phyloP scores from a whole-genome alignment of 2,329 filamentous ascomycete species.

The Arthrinium puccinioides region DNA sequence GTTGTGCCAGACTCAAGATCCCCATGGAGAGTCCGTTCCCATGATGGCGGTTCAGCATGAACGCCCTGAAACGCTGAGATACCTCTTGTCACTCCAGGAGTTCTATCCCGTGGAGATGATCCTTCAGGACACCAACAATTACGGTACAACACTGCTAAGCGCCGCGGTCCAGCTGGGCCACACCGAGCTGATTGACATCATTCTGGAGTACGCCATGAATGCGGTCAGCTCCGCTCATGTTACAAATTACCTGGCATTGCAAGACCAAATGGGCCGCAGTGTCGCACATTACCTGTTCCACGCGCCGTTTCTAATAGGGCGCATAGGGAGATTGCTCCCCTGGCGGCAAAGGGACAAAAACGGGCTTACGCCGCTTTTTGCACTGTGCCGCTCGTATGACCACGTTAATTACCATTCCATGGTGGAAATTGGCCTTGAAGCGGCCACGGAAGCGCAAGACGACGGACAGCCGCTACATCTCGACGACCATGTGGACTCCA shows the following conservation, averaged over 20 bases:
- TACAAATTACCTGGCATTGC: slow-evolving; percentile 60
- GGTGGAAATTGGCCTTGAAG: slow-evolving; percentile 73
- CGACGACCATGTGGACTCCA: slow-evolving; percentile 86
- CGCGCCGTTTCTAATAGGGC: slow-evolving; percentile 69
- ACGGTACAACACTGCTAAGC: slow-evolving; percentile 82
- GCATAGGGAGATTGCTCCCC: slow-evolving; percentile 70
- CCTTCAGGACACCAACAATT: slow-evolving; percentile 78
- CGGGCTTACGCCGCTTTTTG: slow-evolving; percentile 95
- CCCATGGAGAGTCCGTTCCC: slow-evolving; percentile 71
- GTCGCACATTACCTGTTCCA: slow-evolving; percentile 96
- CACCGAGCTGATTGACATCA: slow-evolving; percentile 62
- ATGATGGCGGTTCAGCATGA: slow-evolving; percentile 80
- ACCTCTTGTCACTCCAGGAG: slow-evolving; percentile 69
- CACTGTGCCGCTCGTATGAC: slow-evolving; percentile 90
- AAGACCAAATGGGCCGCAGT: slow-evolving; percentile 81
- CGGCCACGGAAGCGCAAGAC: slow-evolving; percentile 66
- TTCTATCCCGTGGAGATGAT: slow-evolving; percentile 68
- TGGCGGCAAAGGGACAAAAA: slow-evolving; percentile 94
- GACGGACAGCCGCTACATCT: slow-evolving; percentile 78
- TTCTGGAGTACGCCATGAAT: slow-evolving; percentile 64
- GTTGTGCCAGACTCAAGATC: slow-evolving; percentile 63
- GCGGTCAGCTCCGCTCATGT: slow-evolving; percentile 49
- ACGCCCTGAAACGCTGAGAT: slow-evolving; percentile 65
- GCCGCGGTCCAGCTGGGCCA: slow-evolving; percentile 84
- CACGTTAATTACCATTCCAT: slow-evolving; percentile 80